Conservation (phyloP, 148 eudicot species). For the Rheum nobile region DNA sequence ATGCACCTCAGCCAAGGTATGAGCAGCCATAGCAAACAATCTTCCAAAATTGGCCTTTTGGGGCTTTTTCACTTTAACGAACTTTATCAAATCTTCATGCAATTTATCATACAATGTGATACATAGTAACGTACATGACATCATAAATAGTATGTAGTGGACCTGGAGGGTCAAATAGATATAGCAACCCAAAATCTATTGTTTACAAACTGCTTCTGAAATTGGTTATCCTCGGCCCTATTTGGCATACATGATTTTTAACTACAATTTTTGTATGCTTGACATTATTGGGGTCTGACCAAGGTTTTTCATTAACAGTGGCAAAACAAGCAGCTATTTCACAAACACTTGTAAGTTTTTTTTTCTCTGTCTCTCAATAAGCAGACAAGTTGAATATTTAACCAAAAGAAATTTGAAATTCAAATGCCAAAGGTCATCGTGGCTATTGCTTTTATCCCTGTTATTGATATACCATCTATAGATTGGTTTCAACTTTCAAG, state of each 20-base stretch:
- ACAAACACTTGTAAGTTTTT: not conserved
- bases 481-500: too few species aligned
- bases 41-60: conserved; percentile 74
- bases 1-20: conserved; percentile 90
- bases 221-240: too few species aligned
- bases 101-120: conserved; percentile 16
- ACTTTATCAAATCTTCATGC: conserved; percentile 62
- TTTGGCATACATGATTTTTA: too few species aligned
- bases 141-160: not conserved
- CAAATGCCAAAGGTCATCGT: not conserved
- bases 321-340: not conserved
- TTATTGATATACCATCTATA: too few species aligned
- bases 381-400: not conserved
- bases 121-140: not conserved
- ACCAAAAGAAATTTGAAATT: not conserved
- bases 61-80: conserved; percentile 65
- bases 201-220: not conserved
- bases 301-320: not conserved
- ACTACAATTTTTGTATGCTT: too few species aligned
- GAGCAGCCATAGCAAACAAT: conserved; percentile 82
- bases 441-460: too few species aligned
- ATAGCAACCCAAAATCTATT: too few species aligned
- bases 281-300: not conserved
- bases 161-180: not conserved
- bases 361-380: not conserved